A percentile compares a stretch with the other conserved stretches of the same genome.
Evolutionary conservation across 2,329 filamentous ascomycete genomes (phyloP).

Genomic region (Monilinia aucupariae): DNA sequence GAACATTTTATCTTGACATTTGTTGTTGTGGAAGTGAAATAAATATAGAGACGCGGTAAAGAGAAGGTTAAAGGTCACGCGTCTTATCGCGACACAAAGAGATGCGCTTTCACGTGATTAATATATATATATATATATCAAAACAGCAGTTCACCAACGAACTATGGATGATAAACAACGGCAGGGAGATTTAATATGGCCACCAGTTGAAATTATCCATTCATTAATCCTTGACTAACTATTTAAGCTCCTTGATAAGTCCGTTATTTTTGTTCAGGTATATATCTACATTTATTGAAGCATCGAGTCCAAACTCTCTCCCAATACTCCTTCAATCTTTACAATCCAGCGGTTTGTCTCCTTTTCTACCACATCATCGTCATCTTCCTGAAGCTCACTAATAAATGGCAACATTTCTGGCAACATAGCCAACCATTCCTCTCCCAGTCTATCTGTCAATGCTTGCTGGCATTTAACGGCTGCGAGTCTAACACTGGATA

Average conservation of each 20-base stretch:
- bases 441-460: conserved; percentile 73
- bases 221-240: conserved; percentile 8
- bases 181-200: background rate
- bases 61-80: conserved; percentile 1
- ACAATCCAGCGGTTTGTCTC: conserved; percentile 88
- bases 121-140: no score
- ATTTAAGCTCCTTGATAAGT: background rate
- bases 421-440: conserved; percentile 87
- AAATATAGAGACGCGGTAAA: conserved; percentile 3
- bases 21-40: conserved; percentile 5
- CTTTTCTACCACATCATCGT: conserved; percentile 86
- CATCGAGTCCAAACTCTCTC: conserved; percentile 89
- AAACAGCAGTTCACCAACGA: no score
- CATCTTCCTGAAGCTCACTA: conserved; percentile 91
- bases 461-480: conserved; percentile 77
- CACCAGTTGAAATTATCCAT: background rate
- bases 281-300: conserved; percentile 54
- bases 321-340: conserved; percentile 81
- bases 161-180: background rate
- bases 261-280: conserved; percentile 13
- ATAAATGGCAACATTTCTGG: conserved; percentile 97
- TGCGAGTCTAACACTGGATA: conserved; percentile 67
- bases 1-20: conserved; percentile 27
- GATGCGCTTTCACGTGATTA: conserved; percentile 1
- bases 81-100: no score